Evolutionary conservation across 495 filamentous ascomycete species (phyloP).

Genomic region (Penicillium fimorum): DNA sequence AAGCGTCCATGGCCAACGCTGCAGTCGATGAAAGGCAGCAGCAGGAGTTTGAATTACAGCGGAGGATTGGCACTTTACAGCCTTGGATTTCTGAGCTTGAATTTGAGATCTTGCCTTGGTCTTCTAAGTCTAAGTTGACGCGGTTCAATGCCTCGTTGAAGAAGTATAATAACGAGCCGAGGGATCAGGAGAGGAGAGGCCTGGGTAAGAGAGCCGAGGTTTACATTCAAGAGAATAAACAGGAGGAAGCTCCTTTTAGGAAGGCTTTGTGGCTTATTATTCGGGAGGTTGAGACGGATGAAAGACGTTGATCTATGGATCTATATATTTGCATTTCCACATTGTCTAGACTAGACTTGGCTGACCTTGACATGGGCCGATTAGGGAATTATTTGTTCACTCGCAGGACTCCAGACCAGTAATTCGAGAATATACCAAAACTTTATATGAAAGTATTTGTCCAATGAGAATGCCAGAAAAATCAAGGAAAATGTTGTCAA

Average conservation of each 20-base stretch:
- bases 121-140: slow-evolving; percentile 24
- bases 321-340: neutral
- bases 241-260: neutral
- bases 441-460: neutral
- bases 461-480: neutral
- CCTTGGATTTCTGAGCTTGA: slow-evolving; percentile 33
- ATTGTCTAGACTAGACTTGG: neutral
- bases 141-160: slow-evolving; percentile 30
- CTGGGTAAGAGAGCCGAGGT: neutral
- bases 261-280: slow-evolving; percentile 15
- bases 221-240: neutral
- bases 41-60: slow-evolving; percentile 21
- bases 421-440: neutral
- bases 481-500: neutral
- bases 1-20: neutral
- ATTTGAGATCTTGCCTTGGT: slow-evolving; percentile 27
- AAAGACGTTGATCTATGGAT: neutral
- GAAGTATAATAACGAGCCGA: slow-evolving; percentile 22
- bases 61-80: slow-evolving; percentile 14
- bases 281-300: neutral
- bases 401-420: neutral
- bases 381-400: neutral
- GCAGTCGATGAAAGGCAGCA: neutral
- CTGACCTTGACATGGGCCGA: neutral
- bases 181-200: neutral